Evolutionary conservation across 1,284 basidiomycete species (phyloP).

Genomic region (Pyrrhoderma noxium): DNA sequence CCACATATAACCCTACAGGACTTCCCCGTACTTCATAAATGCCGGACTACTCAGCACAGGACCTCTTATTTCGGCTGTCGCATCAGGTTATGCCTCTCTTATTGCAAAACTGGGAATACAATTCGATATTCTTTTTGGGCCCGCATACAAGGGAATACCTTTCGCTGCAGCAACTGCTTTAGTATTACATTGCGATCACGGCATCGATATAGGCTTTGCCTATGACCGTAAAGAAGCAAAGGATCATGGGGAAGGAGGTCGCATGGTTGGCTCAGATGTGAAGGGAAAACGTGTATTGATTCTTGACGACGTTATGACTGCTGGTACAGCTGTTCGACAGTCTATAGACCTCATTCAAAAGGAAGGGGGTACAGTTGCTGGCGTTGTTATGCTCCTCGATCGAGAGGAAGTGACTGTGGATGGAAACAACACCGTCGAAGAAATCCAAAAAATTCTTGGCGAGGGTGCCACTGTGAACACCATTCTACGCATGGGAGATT

Average conservation of each 20-base stretch:
- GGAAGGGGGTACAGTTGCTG: conserved; percentile 75
- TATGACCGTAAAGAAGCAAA: conserved; percentile 97
- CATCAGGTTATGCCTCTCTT: conserved; percentile 85
- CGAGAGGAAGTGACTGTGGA: conserved; percentile 72
- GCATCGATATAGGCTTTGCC: conserved; percentile 70
- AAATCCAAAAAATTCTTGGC: conserved; percentile 72
- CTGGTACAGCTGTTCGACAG: conserved; percentile 85
- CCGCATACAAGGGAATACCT: conserved; percentile 97
- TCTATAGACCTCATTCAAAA: conserved; percentile 67
- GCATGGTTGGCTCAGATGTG: conserved; percentile 81
- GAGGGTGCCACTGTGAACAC: conserved; percentile 62
- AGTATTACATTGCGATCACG: conserved; percentile 61
- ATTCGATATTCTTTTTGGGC: conserved; percentile 93
- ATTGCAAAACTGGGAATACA: conserved; percentile 52
- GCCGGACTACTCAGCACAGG: conserved; percentile 85
- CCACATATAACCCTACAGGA: conserved; percentile 33
- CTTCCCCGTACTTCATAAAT: conserved; percentile 97
- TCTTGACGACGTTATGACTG: conserved; percentile 96
- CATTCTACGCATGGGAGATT: conserved; percentile 80
- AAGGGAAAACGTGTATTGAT: conserved; percentile 78
- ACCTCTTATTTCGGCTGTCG: conserved; percentile 71
- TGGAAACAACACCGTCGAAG: conserved; percentile 68
- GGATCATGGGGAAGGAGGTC: conserved; percentile 95
- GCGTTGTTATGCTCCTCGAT: conserved; percentile 88
- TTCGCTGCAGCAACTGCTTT: conserved; percentile 86